phyloP scores from a whole-genome alignment of 2,329 filamentous ascomycete genomes.

The Diplodia mutila region DNA sequence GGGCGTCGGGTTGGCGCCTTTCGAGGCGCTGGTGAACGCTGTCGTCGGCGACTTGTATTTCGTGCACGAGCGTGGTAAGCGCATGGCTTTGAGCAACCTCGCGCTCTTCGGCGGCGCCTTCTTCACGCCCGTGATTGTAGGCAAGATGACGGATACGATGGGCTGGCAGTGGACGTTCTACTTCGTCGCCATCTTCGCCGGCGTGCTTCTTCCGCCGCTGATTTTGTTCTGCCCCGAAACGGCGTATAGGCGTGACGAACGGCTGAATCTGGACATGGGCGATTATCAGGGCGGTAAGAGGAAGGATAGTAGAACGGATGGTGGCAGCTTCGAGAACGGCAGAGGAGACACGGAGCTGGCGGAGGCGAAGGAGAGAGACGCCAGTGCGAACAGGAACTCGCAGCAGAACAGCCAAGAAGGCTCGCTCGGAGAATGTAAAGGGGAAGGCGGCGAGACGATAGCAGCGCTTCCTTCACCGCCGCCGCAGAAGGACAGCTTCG shows the following conservation, averaged over 20 bases:
- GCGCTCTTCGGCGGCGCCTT: constrained; percentile 73
- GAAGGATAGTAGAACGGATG: not conserved
- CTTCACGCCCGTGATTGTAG: constrained; percentile 85
- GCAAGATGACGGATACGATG: constrained; percentile 76
- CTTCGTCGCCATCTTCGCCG: constrained; percentile 83
- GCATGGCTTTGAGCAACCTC: constrained; percentile 81
- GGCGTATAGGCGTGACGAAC: constrained; percentile 68
- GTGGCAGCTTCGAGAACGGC: not conserved
- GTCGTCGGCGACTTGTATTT: constrained; percentile 88
- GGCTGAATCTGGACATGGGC: constrained; percentile 71
- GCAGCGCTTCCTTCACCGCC: not conserved
- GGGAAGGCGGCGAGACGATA: not conserved
- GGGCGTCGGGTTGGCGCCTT: constrained; percentile 83
- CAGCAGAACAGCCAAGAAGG: constrained; percentile 13
- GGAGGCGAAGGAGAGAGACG: not conserved
- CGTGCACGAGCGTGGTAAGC: constrained; percentile 80
- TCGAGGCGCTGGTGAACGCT: constrained; percentile 87
- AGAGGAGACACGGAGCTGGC: constrained; percentile 6
- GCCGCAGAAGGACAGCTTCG: constrained; percentile 59
- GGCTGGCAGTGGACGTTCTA: constrained; percentile 91
- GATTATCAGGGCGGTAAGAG: constrained; percentile 2
- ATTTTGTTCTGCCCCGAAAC: constrained; percentile 86
- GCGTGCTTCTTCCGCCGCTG: constrained; percentile 68
- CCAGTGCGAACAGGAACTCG: not conserved
- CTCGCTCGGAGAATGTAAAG: not conserved